A percentile compares a stretch with the other conserved stretches of the same genome.
phyloP scores from a whole-genome alignment of 768 basidiomycete genomes.

The Boletales sp. region DNA sequence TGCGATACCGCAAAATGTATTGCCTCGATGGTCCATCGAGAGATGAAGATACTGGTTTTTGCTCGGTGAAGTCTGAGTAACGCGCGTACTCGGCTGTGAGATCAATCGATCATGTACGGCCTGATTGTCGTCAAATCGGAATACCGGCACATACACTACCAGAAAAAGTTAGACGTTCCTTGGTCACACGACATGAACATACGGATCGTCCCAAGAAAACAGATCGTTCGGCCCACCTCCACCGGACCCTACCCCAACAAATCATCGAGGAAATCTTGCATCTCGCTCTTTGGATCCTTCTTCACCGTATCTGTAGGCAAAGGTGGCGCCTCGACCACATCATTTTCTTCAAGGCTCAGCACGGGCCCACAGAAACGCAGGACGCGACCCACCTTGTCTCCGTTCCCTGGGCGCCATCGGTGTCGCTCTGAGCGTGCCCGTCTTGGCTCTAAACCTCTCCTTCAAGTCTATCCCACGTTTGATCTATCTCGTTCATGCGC shows the following conservation, averaged over 20 bases:
- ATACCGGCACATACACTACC: too few species aligned
- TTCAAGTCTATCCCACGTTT: slow-evolving; percentile 47
- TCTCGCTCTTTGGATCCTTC: slow-evolving; percentile 47
- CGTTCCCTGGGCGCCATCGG: slow-evolving; percentile 33
- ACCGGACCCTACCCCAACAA: slow-evolving; percentile 39
- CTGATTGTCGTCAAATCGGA: too few species aligned
- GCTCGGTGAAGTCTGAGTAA: background rate
- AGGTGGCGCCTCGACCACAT: slow-evolving; percentile 47
- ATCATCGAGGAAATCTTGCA: slow-evolving; percentile 74
- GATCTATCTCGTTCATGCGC: too few species aligned
- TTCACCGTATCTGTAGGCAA: slow-evolving; percentile 40
- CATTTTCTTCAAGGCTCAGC: slow-evolving; percentile 26
- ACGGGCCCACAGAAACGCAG: background rate
- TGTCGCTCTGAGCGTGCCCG: slow-evolving; percentile 42
- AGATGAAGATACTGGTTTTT: slow-evolving; percentile 1
- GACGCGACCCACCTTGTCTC: slow-evolving; percentile 34
- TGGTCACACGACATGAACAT: background rate
- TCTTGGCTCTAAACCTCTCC: slow-evolving; percentile 53
- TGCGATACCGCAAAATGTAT: slow-evolving; percentile 4
- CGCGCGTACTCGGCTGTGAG: too few species aligned
- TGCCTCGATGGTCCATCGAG: background rate
- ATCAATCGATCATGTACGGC: too few species aligned
- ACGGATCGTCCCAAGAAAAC: background rate
- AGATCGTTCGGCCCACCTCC: background rate
- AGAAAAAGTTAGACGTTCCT: too few species aligned